Conservation (phyloP, 2,329 filamentous ascomycete genomes). For the Zymoseptoria ardabiliae region DNA sequence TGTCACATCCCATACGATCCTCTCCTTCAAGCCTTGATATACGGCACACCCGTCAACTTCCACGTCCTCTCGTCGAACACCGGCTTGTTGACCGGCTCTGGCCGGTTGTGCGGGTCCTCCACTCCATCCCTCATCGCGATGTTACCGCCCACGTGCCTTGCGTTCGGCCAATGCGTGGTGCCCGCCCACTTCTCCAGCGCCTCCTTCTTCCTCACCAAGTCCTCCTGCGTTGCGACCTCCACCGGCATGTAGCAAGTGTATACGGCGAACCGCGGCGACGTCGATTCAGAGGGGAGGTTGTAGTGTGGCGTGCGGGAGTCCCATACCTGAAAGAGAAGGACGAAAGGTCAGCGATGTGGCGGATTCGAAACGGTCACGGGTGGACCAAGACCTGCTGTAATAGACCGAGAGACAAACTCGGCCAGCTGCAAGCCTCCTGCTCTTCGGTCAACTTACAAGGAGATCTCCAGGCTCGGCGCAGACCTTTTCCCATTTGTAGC, state of each 20-base stretch:
- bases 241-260: constrained; percentile 35
- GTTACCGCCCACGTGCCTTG: constrained; percentile 28
- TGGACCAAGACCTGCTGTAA: no score
- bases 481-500: constrained; percentile 21
- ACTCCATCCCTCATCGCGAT: constrained; percentile 27
- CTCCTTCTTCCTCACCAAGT: constrained; percentile 28
- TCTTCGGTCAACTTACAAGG: neutral
- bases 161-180: constrained; percentile 33
- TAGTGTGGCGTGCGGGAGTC: constrained; percentile 26
- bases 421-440: no score
- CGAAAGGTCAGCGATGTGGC: no score
- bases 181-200: constrained; percentile 26
- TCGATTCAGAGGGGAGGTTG: constrained; percentile 26
- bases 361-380: no score
- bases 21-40: constrained; percentile 25
- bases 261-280: constrained; percentile 24
- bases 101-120: constrained; percentile 31
- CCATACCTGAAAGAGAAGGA: constrained; percentile 11
- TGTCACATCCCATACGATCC: no score
- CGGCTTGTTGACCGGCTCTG: constrained; percentile 35
- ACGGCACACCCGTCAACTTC: constrained; percentile 44
- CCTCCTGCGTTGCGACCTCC: constrained; percentile 29
- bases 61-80: constrained; percentile 36
- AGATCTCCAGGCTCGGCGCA: constrained; percentile 24
- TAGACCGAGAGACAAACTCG: no score